Conservation (phyloP, 345 rosid genomes). For the Schrenkiella parvula region DNA sequence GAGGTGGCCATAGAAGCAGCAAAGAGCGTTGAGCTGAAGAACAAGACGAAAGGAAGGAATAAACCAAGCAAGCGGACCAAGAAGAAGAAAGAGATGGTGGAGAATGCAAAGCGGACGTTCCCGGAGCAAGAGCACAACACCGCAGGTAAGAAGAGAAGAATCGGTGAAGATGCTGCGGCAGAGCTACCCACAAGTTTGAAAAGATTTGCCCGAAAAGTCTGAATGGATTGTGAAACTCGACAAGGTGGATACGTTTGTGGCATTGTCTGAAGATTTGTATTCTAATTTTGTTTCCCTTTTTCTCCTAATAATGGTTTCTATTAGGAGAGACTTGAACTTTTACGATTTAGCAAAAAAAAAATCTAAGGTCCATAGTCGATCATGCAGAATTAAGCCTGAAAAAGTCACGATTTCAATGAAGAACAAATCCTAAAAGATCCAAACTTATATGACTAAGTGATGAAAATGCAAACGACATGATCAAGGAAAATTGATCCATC, state of each 20-base stretch:
- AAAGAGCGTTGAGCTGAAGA: slow-evolving; percentile 49
- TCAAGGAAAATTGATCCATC: too few relatives aligned
- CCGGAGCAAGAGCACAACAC: slow-evolving; percentile 46
- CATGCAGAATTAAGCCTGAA: neutral
- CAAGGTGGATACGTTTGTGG: neutral
- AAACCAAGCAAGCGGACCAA: slow-evolving; percentile 63
- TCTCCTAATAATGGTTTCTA: neutral
- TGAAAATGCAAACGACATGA: too few relatives aligned
- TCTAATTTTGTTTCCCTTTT: neutral
- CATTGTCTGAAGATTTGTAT: neutral
- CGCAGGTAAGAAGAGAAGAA: slow-evolving; percentile 56
- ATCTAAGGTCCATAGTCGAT: neutral
- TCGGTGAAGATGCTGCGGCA: slow-evolving; percentile 38
- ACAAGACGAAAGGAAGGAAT: slow-evolving; percentile 82
- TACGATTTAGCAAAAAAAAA: neutral
- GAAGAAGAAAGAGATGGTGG: slow-evolving; percentile 59
- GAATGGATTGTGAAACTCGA: neutral
- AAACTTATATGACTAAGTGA: too few relatives aligned
- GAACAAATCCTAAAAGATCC: too few relatives aligned
- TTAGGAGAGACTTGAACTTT: neutral
- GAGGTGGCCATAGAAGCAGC: slow-evolving; percentile 64
- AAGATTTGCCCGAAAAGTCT: slow-evolving; percentile 20
- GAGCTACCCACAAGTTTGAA: slow-evolving; percentile 44
- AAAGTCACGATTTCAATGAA: too few relatives aligned
- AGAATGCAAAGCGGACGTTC: slow-evolving; percentile 60